Conservation (phyloP, 2,329 filamentous ascomycete species). For the Chaetomiaceae sp. region DNA sequence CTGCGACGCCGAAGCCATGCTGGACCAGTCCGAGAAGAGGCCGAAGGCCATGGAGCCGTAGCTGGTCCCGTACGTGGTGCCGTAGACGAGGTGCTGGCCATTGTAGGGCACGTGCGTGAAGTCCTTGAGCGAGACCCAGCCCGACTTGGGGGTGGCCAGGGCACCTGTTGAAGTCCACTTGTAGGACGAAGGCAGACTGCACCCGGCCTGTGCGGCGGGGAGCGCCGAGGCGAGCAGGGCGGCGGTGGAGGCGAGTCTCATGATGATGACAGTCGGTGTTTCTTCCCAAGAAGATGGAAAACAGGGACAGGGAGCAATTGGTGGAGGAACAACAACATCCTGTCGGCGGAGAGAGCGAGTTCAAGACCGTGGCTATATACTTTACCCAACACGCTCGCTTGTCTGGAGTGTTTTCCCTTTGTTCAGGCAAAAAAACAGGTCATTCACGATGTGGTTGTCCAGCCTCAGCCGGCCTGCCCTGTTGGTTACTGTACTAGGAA, state of each 20-base stretch:
- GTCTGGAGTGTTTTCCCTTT: too few relatives aligned
- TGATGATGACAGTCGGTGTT: too few relatives aligned
- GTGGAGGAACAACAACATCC: too few relatives aligned
- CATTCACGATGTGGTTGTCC: too few relatives aligned
- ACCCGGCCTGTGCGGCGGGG: conserved; percentile 27
- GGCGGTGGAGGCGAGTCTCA: background rate
- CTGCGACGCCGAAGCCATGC: conserved; percentile 48
- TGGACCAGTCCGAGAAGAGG: conserved; percentile 48
- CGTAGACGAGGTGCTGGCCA: conserved; percentile 57
- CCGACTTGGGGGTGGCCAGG: conserved; percentile 48
- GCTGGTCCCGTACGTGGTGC: conserved; percentile 40
- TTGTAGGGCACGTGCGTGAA: conserved; percentile 54
- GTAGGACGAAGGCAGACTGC: conserved; percentile 50
- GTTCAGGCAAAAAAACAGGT: too few relatives aligned
- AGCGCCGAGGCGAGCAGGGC: conserved; percentile 7
- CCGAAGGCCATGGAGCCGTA: conserved; percentile 58
- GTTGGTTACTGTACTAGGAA: too few relatives aligned
- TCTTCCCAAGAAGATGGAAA: too few relatives aligned
- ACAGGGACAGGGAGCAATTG: too few relatives aligned
- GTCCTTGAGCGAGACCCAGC: conserved; percentile 58
- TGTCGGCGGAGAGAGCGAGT: too few relatives aligned
- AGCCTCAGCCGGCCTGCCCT: too few relatives aligned
- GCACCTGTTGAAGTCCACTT: conserved; percentile 49
- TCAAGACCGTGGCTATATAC: too few relatives aligned
- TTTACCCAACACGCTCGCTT: too few relatives aligned